Conservation (phyloP, 140 eudicot species). For the Flaveria floridana region DNA sequence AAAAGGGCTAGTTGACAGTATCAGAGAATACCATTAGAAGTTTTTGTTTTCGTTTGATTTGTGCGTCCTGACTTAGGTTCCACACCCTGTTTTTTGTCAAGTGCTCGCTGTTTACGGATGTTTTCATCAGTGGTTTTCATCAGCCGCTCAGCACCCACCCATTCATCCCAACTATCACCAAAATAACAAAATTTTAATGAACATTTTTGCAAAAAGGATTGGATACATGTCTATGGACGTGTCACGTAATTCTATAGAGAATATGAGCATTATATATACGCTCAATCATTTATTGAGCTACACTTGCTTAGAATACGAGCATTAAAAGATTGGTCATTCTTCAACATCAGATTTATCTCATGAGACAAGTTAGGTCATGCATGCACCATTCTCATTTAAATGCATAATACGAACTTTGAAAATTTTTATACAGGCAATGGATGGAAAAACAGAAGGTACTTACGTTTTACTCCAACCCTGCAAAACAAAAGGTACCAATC, state of each 20-base stretch:
- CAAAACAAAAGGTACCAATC: constrained; percentile 28
- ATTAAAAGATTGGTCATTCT: background rate
- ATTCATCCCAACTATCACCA: constrained; percentile 96
- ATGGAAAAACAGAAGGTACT: constrained; percentile 33
- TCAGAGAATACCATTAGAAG: constrained; percentile 46
- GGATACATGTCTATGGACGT: background rate
- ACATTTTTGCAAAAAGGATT: background rate
- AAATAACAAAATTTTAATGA: constrained; percentile 35
- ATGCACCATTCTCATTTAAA: constrained; percentile 4
- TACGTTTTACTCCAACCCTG: constrained; percentile 99
- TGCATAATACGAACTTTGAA: constrained; percentile 12
- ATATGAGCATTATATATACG: background rate
- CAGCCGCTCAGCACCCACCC: constrained; percentile 81
- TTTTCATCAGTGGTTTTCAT: constrained; percentile 74
- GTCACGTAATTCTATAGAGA: background rate
- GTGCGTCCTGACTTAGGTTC: constrained; percentile 70
- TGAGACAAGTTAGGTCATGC: constrained; percentile 1
- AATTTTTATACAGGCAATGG: constrained; percentile 20
- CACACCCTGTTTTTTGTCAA: constrained; percentile 67
- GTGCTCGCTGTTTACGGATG: constrained; percentile 59
- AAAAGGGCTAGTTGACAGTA: constrained; percentile 22
- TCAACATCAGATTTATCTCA: background rate
- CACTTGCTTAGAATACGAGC: constrained; percentile 1
- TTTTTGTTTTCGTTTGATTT: constrained; percentile 58
- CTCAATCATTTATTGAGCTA: constrained; percentile 1